Base-by-base conservation (phyloP, 768 basidiomycete genomes). In the Dentipellis fragilis region DNA sequence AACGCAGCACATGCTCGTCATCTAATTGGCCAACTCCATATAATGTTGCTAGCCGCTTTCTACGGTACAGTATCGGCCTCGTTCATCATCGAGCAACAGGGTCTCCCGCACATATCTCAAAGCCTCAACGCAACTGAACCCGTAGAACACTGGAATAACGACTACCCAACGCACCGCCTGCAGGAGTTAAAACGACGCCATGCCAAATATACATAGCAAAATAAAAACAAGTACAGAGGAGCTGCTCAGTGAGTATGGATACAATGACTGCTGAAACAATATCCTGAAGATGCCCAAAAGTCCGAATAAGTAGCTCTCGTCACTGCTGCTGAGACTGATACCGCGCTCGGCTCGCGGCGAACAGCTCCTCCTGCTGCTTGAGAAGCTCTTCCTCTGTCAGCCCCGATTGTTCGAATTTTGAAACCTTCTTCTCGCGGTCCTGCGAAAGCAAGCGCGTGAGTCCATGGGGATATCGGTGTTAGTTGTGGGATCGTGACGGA, bases 371-470 rank as follows among this genome's bases (percentile, higher is more conserved):
- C 71, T 99, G 96, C 66, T 87, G 80, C 57, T 81, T 85, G 37
- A 86, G 72, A 29, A 97, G 80, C 65, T 99, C 92, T 67, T 93
- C 95, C 64, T 92, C 85, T 8, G 92, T 88, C 72, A 96, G 72
- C 39, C 93, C 95, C 45, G 88, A 90, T 62, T 85, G 81, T 61
- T 91, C 87, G 62, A 88, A 80, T 70, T 93, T 92, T 37, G 91
- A 89, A 23, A 87, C 86, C 70, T 95, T 95, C 79, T 89, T 90
- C 72, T 92, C 90, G 58, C 88, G 83, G 64, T 94, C 92, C 84
- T 93, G 65, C 53, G 54, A 42, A 42, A 64, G 10, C 54, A 55
- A 53, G 12, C 35, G 38, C 56, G 55, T 55, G 49, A 52, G 42
- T 47, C 52, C 39, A 35, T 36, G 4, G 38, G 39, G n/a, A 8